A percentile compares a stretch with the other conserved stretches of the same genome.
Evolutionary conservation across 805 yeast species (phyloP).

Genomic region (Metschnikowia kunwiensis): DNA sequence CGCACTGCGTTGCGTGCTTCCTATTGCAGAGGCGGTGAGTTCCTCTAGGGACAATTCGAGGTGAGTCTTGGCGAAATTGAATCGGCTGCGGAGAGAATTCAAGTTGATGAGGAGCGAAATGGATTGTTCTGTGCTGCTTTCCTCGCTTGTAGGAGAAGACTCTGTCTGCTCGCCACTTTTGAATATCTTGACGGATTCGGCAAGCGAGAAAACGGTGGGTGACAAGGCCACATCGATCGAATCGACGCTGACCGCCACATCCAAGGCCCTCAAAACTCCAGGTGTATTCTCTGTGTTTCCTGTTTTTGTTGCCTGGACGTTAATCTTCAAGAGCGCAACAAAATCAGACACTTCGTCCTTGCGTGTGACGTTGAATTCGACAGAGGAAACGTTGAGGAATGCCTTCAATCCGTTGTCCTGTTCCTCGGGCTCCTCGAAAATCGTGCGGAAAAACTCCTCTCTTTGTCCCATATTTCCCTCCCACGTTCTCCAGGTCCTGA

Average conservation of each 20-base stretch:
- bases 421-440: constrained; percentile 2
- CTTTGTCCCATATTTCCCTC: constrained; percentile 67
- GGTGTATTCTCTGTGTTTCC: neutral
- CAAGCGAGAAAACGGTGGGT: constrained; percentile 3
- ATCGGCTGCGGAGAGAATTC: constrained; percentile 7
- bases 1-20: neutral
- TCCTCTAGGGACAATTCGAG: constrained; percentile 5
- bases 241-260: constrained; percentile 8
- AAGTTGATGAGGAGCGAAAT: constrained; percentile 6
- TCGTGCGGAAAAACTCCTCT: constrained; percentile 48
- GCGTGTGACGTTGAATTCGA: constrained; percentile 4
- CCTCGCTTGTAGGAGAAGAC: no score
- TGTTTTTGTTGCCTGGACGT: constrained; percentile 1
- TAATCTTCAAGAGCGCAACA: constrained; percentile 1
- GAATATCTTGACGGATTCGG: neutral
- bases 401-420: neutral
- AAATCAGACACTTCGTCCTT: constrained; percentile 1
- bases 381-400: neutral
- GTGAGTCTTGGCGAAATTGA: constrained; percentile 7
- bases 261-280: no score
- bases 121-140: neutral
- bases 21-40: constrained; percentile 1
- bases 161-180: no score
- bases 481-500: constrained; percentile 88
- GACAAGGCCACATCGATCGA: constrained; percentile 9